Conservation (phyloP, 2,329 filamentous ascomycete genomes). For the Beauveria asiatica region DNA sequence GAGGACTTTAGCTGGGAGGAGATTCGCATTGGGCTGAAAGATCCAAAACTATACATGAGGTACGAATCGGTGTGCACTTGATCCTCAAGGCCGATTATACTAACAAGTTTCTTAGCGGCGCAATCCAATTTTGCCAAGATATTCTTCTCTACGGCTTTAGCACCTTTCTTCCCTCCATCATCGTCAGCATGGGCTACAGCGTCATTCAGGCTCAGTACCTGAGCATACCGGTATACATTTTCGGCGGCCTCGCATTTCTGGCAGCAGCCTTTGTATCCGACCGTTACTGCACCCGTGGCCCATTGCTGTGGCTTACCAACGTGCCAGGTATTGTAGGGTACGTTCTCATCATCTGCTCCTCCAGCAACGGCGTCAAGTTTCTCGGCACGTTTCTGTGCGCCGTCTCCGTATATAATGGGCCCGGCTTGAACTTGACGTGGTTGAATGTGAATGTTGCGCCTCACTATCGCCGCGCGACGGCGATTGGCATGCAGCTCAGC, state of each 20-base stretch:
- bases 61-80: constrained; percentile 15
- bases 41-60: constrained; percentile 44
- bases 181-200: constrained; percentile 42
- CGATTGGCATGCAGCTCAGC: constrained; percentile 36
- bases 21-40: constrained; percentile 35
- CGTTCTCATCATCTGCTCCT: constrained; percentile 38
- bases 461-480: constrained; percentile 36
- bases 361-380: constrained; percentile 39
- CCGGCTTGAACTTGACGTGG: constrained; percentile 40
- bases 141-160: constrained; percentile 48
- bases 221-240: constrained; percentile 48
- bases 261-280: constrained; percentile 38
- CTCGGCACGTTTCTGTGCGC: constrained; percentile 41
- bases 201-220: constrained; percentile 43
- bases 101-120: constrained; percentile 17
- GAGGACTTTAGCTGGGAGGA: constrained; percentile 43
- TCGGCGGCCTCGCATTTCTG: constrained; percentile 38
- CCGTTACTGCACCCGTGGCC: constrained; percentile 24
- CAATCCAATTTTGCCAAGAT: constrained; percentile 43
- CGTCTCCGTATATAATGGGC: constrained; percentile 37
- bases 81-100: background rate
- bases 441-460: constrained; percentile 36
- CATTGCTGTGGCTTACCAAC: constrained; percentile 49
- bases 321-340: constrained; percentile 41
- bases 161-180: constrained; percentile 49